phyloP scores from a whole-genome alignment of 75 land plant genomes.

The Cupressus sempervirens region DNA sequence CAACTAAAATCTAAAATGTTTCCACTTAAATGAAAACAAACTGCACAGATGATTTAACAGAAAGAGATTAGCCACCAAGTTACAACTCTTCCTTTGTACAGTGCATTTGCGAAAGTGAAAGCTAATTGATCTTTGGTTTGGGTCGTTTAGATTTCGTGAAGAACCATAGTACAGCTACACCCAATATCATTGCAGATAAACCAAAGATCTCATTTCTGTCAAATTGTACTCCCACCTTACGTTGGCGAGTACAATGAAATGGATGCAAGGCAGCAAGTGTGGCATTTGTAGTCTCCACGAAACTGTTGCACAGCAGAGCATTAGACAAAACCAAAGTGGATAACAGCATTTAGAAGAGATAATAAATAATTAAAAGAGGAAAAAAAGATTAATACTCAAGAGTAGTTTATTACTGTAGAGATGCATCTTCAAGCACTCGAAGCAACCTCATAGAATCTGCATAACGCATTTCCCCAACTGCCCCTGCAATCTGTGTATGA shows the following conservation, averaged over 20 bases:
- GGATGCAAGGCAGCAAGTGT: constrained; percentile 79
- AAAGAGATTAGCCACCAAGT: neutral
- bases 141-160: constrained; percentile 64
- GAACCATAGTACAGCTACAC: constrained; percentile 53
- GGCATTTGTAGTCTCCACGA: constrained; percentile 49
- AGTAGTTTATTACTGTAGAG: constrained; percentile 47
- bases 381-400: neutral
- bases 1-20: constrained; percentile 9
- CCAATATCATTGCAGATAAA: constrained; percentile 30
- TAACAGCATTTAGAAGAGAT: neutral
- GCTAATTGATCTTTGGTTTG: constrained; percentile 88
- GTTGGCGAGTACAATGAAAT: constrained; percentile 70
- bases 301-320: constrained; percentile 32
- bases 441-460: constrained; percentile 71
- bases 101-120: constrained; percentile 6
- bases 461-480: constrained; percentile 76
- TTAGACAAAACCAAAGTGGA: neutral
- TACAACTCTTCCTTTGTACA: constrained; percentile 10
- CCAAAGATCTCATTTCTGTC: constrained; percentile 62
- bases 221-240: constrained; percentile 55
- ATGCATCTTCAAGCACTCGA: constrained; percentile 57
- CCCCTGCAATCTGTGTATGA: constrained; percentile 61
- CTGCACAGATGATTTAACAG: neutral
- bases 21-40: neutral
- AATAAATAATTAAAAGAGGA: neutral